A percentile compares a stretch with the other conserved stretches of the same genome.
These are phyloP conservation scores for Solanum arcanum DNA, from an alignment of 257 asterid genomes.

Conservation along the genomic window DNA sequence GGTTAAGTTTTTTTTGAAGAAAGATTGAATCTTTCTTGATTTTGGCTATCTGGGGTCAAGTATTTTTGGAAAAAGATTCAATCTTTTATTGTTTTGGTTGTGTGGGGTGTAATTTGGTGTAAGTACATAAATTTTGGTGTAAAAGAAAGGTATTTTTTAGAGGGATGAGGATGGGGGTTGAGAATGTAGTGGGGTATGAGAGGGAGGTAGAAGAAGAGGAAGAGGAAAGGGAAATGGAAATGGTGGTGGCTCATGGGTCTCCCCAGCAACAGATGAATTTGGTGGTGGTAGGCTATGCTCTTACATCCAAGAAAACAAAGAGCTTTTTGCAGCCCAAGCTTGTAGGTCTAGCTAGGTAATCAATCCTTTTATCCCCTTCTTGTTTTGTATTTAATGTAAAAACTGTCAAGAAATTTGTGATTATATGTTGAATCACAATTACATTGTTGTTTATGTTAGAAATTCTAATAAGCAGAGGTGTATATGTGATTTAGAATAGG, in stretches of 20 bases:
- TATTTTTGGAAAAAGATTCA: background rate
- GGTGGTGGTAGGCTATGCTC: conserved; percentile 69
- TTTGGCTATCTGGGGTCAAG: background rate
- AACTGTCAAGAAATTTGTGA: background rate
- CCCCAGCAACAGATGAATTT: background rate
- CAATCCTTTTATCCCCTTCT: background rate
- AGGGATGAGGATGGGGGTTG: background rate
- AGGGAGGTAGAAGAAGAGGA: conserved; percentile 2
- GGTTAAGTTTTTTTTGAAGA: background rate
- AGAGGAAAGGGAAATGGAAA: conserved; percentile 17
- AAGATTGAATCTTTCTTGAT: background rate
- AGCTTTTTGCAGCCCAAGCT: conserved; percentile 91
- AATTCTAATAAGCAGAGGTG: background rate
- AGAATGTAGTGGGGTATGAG: background rate
- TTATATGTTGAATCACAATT: background rate
- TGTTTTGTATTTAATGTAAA: background rate
- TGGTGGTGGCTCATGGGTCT: conserved; percentile 19
- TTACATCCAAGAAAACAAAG: conserved; percentile 79
- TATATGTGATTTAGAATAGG: background rate
- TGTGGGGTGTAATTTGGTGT: background rate
- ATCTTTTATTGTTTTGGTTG: background rate
- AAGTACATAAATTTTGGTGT: background rate
- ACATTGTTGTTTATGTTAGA: background rate
- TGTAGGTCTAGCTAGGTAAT: conserved; percentile 70
- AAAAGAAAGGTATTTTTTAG: background rate